These are phyloP conservation scores for Citrus inodora DNA, from an alignment of 345 rosid species.

Conservation along the genomic window DNA sequence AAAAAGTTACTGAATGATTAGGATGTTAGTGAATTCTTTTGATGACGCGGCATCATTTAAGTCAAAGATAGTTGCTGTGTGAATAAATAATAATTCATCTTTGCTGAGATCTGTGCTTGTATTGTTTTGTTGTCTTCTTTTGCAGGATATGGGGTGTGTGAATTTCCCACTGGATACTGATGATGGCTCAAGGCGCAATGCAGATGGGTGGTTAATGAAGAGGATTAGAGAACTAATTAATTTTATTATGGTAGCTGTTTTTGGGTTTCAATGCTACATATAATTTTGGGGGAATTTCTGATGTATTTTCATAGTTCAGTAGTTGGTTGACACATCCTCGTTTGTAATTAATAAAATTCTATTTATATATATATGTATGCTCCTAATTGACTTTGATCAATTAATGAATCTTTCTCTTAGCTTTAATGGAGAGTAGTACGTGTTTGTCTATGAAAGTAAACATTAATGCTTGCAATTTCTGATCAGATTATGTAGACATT, in stretches of 20 bases:
- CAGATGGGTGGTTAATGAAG: neutral
- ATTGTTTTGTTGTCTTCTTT: neutral
- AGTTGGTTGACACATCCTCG: neutral
- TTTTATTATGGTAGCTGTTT: neutral
- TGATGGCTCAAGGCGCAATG: constrained; percentile 20
- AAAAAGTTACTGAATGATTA: no score
- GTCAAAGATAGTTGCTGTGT: neutral
- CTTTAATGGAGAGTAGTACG: neutral
- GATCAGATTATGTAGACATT: no score
- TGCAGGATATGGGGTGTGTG: constrained; percentile 63
- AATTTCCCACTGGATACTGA: constrained; percentile 64
- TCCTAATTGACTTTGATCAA: neutral
- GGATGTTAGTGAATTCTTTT: neutral
- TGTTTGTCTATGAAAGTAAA: no score
- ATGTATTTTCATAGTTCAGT: neutral
- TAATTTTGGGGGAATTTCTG: neutral
- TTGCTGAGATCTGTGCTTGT: neutral
- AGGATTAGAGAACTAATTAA: neutral
- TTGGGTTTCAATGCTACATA: neutral
- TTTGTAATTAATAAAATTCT: neutral
- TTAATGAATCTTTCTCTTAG: neutral
- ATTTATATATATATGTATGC: neutral
- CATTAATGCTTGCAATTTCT: no score
- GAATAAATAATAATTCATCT: no score
- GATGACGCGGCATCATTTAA: neutral